Percentiles rank a stretch among this genome's conserved stretches.
phyloP scores from a whole-genome alignment of 179 eudicot genomes.

The Actinidia arguta region DNA sequence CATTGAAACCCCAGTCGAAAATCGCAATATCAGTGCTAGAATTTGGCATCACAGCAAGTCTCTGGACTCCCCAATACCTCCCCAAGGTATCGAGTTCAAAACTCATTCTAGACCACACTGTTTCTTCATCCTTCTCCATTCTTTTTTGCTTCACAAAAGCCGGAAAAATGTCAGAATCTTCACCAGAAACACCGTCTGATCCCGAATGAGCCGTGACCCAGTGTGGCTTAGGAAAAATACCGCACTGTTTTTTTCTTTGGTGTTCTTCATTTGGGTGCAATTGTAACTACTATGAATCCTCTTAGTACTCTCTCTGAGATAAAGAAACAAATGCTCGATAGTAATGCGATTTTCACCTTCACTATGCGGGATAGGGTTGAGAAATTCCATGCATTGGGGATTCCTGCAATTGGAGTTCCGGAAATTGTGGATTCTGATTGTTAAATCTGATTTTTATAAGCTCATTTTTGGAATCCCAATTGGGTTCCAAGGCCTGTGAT shows the following conservation, averaged over 20 bases:
- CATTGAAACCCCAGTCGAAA: too few species aligned
- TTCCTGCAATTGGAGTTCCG: conserved; percentile 61
- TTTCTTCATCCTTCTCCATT: too few species aligned
- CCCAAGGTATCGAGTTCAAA: too few species aligned
- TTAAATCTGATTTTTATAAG: conserved; percentile 37
- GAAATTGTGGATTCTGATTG: conserved; percentile 25
- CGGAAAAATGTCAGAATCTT: too few species aligned
- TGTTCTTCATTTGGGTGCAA: conserved; percentile 71
- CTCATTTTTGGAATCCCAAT: conserved; percentile 43
- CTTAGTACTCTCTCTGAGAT: conserved; percentile 68
- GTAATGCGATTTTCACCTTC: conserved; percentile 47
- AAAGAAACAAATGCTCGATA: conserved; percentile 57
- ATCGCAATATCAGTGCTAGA: too few species aligned
- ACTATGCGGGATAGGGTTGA: conserved; percentile 30
- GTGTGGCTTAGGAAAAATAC: conserved; percentile 7
- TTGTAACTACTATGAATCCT: conserved; percentile 82
- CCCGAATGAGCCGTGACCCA: too few species aligned
- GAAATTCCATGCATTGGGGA: conserved; percentile 45
- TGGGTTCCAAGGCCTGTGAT: conserved; percentile 42
- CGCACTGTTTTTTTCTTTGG: conserved; percentile 66
- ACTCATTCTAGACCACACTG: too few species aligned
- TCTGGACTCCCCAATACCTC: too few species aligned
- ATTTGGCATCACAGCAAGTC: too few species aligned
- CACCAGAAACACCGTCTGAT: too few species aligned
- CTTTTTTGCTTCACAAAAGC: too few species aligned